Evolutionary conservation across 768 basidiomycete genomes (phyloP).

Genomic region (Pleurotus platypus): DNA sequence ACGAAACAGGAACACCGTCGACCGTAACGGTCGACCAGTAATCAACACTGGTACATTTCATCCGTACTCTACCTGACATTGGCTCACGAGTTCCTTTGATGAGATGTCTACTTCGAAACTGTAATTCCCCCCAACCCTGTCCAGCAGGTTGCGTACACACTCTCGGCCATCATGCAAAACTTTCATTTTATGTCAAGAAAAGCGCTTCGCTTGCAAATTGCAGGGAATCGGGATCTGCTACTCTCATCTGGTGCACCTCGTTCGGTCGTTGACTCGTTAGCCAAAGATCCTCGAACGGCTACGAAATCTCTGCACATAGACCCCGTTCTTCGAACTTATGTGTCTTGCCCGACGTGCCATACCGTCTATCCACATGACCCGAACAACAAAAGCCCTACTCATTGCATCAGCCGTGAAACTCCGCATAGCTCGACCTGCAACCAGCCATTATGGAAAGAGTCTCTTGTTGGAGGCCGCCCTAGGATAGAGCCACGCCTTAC

Average conservation of each 20-base stretch:
- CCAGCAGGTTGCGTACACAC: neutral
- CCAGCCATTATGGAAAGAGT: neutral
- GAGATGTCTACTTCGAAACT: neutral
- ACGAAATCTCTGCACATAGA: slow-evolving; percentile 14
- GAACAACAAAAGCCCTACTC: slow-evolving; percentile 1
- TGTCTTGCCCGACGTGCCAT: slow-evolving; percentile 22
- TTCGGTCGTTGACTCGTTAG: slow-evolving; percentile 8
- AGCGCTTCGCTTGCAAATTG: slow-evolving; percentile 16
- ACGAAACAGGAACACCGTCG: neutral
- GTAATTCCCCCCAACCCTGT: neutral
- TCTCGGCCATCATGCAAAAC: slow-evolving; percentile 16
- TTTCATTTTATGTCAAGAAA: slow-evolving; percentile 18
- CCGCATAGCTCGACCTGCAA: neutral
- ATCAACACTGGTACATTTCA: neutral
- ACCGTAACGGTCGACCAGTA: neutral
- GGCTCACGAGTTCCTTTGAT: neutral
- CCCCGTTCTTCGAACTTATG: slow-evolving; percentile 15
- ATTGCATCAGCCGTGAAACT: neutral
- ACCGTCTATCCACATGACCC: slow-evolving; percentile 15
- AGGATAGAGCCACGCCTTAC: neutral
- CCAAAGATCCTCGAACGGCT: slow-evolving; percentile 18
- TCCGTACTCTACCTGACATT: neutral
- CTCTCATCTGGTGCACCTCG: neutral
- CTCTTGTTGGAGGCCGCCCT: slow-evolving; percentile 1
- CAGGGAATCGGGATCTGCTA: slow-evolving; percentile 16